Percentiles rank a stretch among this genome's conserved stretches.
phyloP scores from a whole-genome alignment of 31 red algal species.

The Porphyra umbilicalis region DNA sequence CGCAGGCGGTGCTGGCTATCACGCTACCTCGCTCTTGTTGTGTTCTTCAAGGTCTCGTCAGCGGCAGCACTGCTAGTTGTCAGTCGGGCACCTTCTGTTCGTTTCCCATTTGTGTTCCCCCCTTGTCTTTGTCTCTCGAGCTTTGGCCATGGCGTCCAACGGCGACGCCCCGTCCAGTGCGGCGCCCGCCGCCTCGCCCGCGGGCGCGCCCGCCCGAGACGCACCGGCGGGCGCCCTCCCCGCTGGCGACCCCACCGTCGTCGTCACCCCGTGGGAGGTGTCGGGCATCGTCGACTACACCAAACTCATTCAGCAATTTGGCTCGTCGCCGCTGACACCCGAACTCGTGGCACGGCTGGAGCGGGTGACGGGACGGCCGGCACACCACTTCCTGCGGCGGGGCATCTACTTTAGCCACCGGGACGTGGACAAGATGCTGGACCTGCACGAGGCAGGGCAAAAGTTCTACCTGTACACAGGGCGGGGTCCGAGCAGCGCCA shows the following conservation, averaged over 20 bases:
- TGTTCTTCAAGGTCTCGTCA: too few relatives aligned
- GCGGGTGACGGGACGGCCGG: constrained; percentile 45
- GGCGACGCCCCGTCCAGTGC: background rate
- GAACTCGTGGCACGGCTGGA: constrained; percentile 52
- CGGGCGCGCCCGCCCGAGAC: background rate
- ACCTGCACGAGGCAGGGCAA: constrained; percentile 61
- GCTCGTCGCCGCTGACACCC: constrained; percentile 45
- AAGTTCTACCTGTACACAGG: constrained; percentile 92
- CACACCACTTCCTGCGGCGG: constrained; percentile 70
- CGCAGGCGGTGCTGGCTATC: too few relatives aligned
- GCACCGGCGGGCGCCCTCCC: background rate
- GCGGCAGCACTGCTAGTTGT: too few relatives aligned
- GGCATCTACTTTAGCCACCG: constrained; percentile 95
- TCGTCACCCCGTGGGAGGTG: constrained; percentile 87
- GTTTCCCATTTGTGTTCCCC: too few relatives aligned
- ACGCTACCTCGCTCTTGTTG: too few relatives aligned
- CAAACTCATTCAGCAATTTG: constrained; percentile 75
- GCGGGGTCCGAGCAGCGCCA: constrained; percentile 61
- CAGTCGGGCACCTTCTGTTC: too few relatives aligned
- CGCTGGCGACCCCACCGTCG: background rate
- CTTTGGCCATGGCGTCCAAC: background rate
- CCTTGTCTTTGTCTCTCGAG: too few relatives aligned
- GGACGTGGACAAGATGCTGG: constrained; percentile 68
- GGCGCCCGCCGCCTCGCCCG: background rate
- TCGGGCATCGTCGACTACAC: constrained; percentile 82